These are phyloP conservation scores for Linnemannia hyalina DNA, from an alignment of 192 early-diverging fungal species.

Conservation along the genomic window DNA sequence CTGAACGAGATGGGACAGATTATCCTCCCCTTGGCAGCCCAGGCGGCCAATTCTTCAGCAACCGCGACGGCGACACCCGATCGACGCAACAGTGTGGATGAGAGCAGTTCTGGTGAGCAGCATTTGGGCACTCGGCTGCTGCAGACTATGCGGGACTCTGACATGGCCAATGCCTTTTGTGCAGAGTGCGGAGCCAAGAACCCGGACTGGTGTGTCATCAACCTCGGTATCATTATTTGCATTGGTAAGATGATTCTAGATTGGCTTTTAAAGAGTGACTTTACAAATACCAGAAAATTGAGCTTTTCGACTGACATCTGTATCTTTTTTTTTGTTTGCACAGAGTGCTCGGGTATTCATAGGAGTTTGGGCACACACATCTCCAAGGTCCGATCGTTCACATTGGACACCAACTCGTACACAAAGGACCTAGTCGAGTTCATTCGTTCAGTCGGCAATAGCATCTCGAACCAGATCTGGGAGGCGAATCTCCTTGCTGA, in stretches of 20 bases:
- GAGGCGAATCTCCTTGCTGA: slow-evolving; percentile 60
- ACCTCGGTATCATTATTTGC: slow-evolving; percentile 75
- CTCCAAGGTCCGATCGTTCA: slow-evolving; percentile 78
- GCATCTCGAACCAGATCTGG: slow-evolving; percentile 74
- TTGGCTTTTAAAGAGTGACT: neutral
- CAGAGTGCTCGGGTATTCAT: slow-evolving; percentile 81
- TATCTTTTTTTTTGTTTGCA: neutral
- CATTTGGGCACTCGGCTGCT: slow-evolving; percentile 31
- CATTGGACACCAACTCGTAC: slow-evolving; percentile 73
- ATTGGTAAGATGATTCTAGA: slow-evolving; percentile 62
- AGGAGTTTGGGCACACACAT: slow-evolving; percentile 79
- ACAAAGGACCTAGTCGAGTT: slow-evolving; percentile 74
- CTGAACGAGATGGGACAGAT: slow-evolving; percentile 48
- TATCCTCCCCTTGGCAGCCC: slow-evolving; percentile 16
- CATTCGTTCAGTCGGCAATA: slow-evolving; percentile 72
- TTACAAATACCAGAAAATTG: too few species aligned
- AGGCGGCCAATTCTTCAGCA: neutral
- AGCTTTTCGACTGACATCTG: neutral
- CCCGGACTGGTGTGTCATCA: slow-evolving; percentile 80
- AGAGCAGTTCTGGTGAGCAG: neutral
- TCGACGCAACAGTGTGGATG: neutral
- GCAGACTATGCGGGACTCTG: slow-evolving; percentile 39
- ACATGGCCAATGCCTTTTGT: slow-evolving; percentile 65
- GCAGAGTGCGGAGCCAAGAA: slow-evolving; percentile 76
- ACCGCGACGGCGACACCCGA: neutral